Percentiles rank a stretch among this genome's conserved stretches.
Conservation (phyloP, 495 filamentous ascomycete species). For the Tuber microsphaerosporum region DNA sequence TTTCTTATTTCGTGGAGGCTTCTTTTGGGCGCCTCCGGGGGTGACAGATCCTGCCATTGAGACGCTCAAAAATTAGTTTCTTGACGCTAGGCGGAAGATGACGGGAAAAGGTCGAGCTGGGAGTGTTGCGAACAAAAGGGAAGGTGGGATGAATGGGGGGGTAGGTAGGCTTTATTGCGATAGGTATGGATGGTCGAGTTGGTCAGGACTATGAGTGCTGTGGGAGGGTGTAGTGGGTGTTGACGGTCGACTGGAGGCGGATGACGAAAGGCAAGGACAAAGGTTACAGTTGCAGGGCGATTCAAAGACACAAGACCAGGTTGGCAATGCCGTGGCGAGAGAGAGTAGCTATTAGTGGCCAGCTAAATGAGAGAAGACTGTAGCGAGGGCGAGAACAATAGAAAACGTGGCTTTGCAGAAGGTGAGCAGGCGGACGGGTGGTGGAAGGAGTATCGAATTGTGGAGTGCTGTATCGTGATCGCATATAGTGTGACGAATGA, state of each 20-base stretch:
- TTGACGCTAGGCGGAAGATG: constrained; percentile 4
- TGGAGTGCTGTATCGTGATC: neutral
- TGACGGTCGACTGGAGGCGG: neutral
- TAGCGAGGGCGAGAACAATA: neutral
- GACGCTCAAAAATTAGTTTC: constrained; percentile 8
- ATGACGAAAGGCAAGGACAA: constrained; percentile 1
- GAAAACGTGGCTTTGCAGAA: neutral
- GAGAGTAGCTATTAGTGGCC: neutral
- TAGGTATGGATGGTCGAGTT: neutral
- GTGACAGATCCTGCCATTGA: constrained; percentile 30
- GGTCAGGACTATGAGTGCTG: neutral
- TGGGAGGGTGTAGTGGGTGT: neutral
- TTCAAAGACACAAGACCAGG: neutral
- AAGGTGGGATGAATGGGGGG: constrained; percentile 1
- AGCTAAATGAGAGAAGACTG: neutral
- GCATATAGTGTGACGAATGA: neutral
- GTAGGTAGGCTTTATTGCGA: neutral
- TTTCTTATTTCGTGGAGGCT: constrained; percentile 32
- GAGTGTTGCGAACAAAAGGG: constrained; percentile 3
- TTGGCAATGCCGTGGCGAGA: neutral
- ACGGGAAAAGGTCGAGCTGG: constrained; percentile 1
- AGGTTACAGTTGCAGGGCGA: neutral
- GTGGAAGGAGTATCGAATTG: neutral
- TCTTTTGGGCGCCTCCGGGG: constrained; percentile 15
- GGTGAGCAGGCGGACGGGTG: neutral